A percentile compares a stretch with the other conserved stretches of the same genome.
phyloP scores from a whole-genome alignment of 495 filamentous ascomycete species.

The Podospora pseudopauciseta region DNA sequence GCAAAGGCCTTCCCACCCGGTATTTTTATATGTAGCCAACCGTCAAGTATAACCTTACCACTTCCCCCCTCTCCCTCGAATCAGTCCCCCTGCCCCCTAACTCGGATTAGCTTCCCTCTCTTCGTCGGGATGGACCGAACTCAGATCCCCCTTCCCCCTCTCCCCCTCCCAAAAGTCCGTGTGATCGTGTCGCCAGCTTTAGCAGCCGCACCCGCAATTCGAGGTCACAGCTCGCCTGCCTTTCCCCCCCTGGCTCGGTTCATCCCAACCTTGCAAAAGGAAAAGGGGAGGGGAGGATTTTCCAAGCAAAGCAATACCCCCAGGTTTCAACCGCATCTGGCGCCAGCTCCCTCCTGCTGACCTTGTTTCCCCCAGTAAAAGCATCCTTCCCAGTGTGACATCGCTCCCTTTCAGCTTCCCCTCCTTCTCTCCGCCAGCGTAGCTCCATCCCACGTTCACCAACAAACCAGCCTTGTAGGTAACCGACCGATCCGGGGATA shows the following conservation, averaged over 20 bases:
- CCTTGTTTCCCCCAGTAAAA: not conserved
- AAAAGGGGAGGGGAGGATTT: not conserved
- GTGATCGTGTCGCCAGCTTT: not conserved
- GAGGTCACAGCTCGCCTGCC: not conserved
- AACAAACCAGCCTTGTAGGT: not conserved
- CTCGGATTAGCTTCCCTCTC: not conserved
- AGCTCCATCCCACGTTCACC: not conserved
- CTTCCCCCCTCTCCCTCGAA: not conserved
- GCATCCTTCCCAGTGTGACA: not conserved
- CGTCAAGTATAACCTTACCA: not conserved
- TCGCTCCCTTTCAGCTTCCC: not conserved
- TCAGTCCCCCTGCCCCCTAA: not conserved
- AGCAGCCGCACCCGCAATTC: not conserved
- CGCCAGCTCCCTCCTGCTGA: not conserved
- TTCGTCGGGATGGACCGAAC: not conserved
- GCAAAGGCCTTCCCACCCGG: not conserved
- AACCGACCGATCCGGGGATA: not conserved
- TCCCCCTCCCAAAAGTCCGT: not conserved
- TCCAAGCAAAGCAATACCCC: not conserved
- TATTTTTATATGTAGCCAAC: not conserved
- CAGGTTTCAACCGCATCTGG: not conserved
- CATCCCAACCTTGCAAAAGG: not conserved
- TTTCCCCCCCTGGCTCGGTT: not conserved
- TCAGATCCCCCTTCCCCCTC: not conserved
- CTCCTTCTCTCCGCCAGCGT: not conserved